A percentile compares a stretch with the other conserved stretches of the same genome.
Conservation (phyloP, 495 filamentous ascomycete species). For the Lepraria neglecta region DNA sequence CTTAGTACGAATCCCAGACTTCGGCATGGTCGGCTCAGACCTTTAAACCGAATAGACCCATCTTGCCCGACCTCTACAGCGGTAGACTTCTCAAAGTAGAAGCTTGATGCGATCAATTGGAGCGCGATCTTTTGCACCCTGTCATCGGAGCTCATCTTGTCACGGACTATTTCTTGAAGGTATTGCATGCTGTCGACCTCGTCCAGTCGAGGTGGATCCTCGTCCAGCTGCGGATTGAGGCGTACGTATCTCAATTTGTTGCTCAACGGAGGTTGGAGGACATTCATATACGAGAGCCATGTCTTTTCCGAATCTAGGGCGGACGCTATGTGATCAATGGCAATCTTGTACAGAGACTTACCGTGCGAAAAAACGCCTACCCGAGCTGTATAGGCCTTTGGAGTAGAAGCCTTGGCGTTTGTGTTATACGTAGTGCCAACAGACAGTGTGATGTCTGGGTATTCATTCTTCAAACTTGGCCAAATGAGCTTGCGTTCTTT, state of each 20-base stretch:
- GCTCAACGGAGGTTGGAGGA: constrained; percentile 8
- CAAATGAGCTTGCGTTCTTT: constrained; percentile 45
- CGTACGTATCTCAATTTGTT: constrained; percentile 17
- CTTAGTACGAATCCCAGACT: neutral
- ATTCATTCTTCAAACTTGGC: constrained; percentile 25
- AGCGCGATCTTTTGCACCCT: constrained; percentile 12
- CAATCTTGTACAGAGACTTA: constrained; percentile 16
- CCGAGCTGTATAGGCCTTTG: neutral
- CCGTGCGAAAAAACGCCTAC: constrained; percentile 11
- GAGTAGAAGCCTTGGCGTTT: neutral
- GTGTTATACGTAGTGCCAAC: constrained; percentile 14
- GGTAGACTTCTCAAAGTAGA: constrained; percentile 21
- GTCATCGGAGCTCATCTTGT: constrained; percentile 1
- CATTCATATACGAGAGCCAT: constrained; percentile 20
- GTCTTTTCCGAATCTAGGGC: constrained; percentile 23
- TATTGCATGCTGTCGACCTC: constrained; percentile 15
- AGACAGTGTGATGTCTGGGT: constrained; percentile 17
- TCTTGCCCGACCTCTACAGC: neutral
- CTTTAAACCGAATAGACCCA: constrained; percentile 7
- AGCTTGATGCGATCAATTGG: constrained; percentile 21
- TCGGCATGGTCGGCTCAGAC: neutral
- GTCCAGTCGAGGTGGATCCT: constrained; percentile 21
- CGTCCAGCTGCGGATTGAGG: constrained; percentile 19
- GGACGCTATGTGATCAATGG: constrained; percentile 19
- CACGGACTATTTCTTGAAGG: constrained; percentile 9